Base-by-base conservation (phyloP, 176 grass and related monocot genomes). In the Phyllostachys edulis region DNA sequence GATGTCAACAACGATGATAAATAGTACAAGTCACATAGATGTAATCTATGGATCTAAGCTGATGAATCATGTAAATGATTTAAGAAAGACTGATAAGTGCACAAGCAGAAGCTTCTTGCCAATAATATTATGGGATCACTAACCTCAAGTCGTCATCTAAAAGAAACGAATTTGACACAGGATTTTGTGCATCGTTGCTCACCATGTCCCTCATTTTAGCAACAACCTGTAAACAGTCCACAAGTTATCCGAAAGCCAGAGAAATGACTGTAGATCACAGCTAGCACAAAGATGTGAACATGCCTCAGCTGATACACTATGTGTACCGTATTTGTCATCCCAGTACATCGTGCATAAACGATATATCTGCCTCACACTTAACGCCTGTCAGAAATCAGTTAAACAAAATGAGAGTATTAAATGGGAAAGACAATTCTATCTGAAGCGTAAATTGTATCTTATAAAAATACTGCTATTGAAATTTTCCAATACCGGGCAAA, bases 261-360 rank as follows among this genome's bases (percentile, higher is more conserved):
- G 66, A 32, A 44, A 55, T 20, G 32, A 61, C 78, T 39, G 9
- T 65, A 54, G 50, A 24, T 45, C 61, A 85, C 68, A 84, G 71
- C 23, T 16, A 72, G 69, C 73, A 64, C 21, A 74, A 66, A 73
- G 23, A 70, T 62, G 72, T 51, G n/a, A 55, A 67, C 79, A 66
- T 80, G 73, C 94, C 87, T 94, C 94, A 45, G 63, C 69, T 61
- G 94, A 97, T 77, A 97, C 91, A 81, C 91, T 97, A 18, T 94
- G 91, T 27, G 94, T 91, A 69, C 82, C 85, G 15, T 97, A 97
- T 89, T 90, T 94, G 46, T 97, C 89, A 66, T 97, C 94, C 89
- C 94, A 97, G 74, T 97, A 97, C 91, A 94, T 97, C 24, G 92
- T 94, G 79, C 94, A 97, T 87, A 97, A 73, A 73, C 94, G 85